Conservation (phyloP, 2,329 filamentous ascomycete genomes). For the Microdochium paspali region DNA sequence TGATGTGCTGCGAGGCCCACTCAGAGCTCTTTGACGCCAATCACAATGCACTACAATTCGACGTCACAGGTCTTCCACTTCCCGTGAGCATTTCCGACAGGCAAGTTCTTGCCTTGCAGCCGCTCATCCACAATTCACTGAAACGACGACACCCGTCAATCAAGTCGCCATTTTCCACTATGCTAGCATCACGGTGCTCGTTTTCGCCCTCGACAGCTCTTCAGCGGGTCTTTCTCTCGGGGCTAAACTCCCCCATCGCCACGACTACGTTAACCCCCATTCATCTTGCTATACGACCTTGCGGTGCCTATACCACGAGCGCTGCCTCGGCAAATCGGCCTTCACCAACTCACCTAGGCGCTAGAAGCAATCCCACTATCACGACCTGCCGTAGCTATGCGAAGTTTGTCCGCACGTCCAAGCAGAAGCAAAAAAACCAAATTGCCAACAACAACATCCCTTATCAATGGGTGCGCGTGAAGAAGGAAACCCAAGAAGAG, state of each 20-base stretch:
- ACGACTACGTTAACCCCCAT: not conserved
- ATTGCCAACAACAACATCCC: slow-evolving; percentile 38
- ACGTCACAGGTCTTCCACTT: too few species aligned
- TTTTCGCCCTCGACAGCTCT: slow-evolving; percentile 17
- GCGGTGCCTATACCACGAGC: not conserved
- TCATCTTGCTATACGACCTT: not conserved
- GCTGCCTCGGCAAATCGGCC: not conserved
- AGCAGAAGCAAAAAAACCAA: slow-evolving; percentile 15
- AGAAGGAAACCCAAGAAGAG: not conserved
- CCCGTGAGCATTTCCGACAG: too few species aligned
- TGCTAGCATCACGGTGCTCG: slow-evolving; percentile 14
- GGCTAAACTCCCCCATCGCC: slow-evolving; percentile 4
- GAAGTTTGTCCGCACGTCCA: slow-evolving; percentile 2
- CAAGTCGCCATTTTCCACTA: slow-evolving; percentile 2
- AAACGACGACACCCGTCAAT: too few species aligned
- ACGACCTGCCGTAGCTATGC: slow-evolving; percentile 4
- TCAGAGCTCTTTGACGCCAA: too few species aligned
- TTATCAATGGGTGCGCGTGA: slow-evolving; percentile 23
- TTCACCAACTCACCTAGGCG: too few species aligned
- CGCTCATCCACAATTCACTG: too few species aligned
- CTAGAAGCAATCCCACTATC: not conserved
- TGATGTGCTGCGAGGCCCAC: too few species aligned
- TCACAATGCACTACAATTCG: too few species aligned
- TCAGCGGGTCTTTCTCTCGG: slow-evolving; percentile 14
- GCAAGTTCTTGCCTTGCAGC: too few species aligned